A percentile compares a stretch with the other conserved stretches of the same genome.
phyloP scores from a whole-genome alignment of 2,329 filamentous ascomycete genomes.

The Mycogone perniciosa region DNA sequence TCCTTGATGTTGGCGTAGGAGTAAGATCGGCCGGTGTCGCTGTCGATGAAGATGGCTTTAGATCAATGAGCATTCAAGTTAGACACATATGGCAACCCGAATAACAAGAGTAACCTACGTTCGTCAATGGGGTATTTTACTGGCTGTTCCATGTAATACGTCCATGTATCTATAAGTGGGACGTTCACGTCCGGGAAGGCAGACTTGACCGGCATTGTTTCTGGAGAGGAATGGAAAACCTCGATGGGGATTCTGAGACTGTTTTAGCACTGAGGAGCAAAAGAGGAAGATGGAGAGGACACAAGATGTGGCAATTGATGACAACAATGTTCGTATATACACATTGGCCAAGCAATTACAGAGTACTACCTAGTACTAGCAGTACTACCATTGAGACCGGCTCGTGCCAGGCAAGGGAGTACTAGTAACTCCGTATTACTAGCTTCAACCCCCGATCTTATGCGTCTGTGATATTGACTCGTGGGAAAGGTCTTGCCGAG shows the following conservation, averaged over 20 bases:
- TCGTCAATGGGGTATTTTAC: slow-evolving; percentile 67
- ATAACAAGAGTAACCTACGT: slow-evolving; percentile 41
- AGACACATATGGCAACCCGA: background rate
- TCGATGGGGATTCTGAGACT: too few species aligned
- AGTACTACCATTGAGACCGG: too few species aligned
- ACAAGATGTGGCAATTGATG: background rate
- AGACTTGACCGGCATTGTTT: slow-evolving; percentile 65
- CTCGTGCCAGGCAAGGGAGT: too few species aligned
- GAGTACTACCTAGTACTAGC: too few species aligned
- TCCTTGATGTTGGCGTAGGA: slow-evolving; percentile 62
- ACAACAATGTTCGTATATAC: too few species aligned
- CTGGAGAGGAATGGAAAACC: too few species aligned
- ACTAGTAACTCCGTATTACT: too few species aligned
- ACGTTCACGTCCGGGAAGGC: slow-evolving; percentile 59
- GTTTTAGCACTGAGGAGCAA: background rate
- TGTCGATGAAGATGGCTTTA: slow-evolving; percentile 71
- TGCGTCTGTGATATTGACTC: too few species aligned
- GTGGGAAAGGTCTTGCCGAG: too few species aligned
- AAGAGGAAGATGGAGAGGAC: background rate
- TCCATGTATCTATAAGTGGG: slow-evolving; percentile 72
- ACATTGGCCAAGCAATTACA: too few species aligned
- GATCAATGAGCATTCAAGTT: background rate
- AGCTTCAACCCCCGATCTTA: too few species aligned
- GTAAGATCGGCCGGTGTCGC: slow-evolving; percentile 60
- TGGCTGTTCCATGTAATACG: slow-evolving; percentile 66